A percentile compares a stretch with the other conserved stretches of the same genome.
phyloP scores from a whole-genome alignment of 2,329 filamentous ascomycete genomes.

The Aspergillus sp. region DNA sequence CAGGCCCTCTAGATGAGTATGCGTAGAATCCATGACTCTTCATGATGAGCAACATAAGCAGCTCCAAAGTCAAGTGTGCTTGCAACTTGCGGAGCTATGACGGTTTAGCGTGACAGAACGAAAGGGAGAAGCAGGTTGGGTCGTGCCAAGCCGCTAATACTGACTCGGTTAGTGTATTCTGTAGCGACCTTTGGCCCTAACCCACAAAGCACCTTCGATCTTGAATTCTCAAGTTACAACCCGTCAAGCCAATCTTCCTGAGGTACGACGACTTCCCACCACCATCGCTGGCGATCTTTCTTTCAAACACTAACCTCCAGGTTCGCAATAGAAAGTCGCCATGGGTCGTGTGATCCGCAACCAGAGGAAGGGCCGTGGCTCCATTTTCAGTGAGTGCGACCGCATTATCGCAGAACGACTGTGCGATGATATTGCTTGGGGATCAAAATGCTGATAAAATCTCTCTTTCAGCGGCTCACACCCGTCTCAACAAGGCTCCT shows the following conservation, averaged over 20 bases:
- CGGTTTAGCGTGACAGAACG: background rate
- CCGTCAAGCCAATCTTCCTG: conserved; percentile 45
- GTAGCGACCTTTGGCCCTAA: conserved; percentile 47
- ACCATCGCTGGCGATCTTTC: conserved; percentile 29
- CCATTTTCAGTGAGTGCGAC: conserved; percentile 69
- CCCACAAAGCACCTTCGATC: conserved; percentile 43
- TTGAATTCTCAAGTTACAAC: conserved; percentile 43
- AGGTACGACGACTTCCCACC: conserved; percentile 41
- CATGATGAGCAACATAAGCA: background rate
- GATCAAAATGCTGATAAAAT: conserved; percentile 32
- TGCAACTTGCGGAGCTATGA: background rate
- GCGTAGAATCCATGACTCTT: background rate
- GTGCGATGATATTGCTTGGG: conserved; percentile 8
- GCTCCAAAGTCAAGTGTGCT: background rate
- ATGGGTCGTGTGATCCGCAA: conserved; percentile 74
- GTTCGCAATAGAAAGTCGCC: conserved; percentile 42
- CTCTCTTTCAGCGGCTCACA: conserved; percentile 65
- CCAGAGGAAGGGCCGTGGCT: conserved; percentile 75
- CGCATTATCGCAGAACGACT: conserved; percentile 23
- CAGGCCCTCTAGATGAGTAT: background rate
- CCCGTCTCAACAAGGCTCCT: conserved; percentile 90
- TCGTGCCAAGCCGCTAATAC: conserved; percentile 29
- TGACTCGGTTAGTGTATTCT: conserved; percentile 35
- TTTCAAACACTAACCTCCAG: conserved; percentile 36
- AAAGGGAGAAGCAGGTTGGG: background rate